Evolutionary conservation across 495 filamentous ascomycete species (phyloP).

Genomic region (Lasiosphaeris hirsuta): DNA sequence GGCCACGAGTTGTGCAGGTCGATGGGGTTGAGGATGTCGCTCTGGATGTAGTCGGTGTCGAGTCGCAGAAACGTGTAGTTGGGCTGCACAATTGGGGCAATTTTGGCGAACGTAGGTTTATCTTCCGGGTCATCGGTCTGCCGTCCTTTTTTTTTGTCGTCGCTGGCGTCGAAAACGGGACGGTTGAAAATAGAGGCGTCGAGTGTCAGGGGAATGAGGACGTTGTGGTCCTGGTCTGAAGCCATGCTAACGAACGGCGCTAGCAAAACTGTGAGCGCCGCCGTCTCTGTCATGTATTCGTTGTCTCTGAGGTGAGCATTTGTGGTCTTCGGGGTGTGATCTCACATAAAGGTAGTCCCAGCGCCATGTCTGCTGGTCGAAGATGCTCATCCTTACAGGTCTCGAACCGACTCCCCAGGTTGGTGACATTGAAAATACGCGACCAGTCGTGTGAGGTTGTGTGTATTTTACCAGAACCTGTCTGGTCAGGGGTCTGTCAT

Average conservation of each 20-base stretch:
- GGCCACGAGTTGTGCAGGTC: slow-evolving; percentile 44
- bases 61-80: slow-evolving; percentile 52
- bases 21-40: slow-evolving; percentile 41
- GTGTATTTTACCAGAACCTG: no score
- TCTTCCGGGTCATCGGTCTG: background rate
- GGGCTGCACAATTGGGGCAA: slow-evolving; percentile 53
- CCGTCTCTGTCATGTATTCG: background rate
- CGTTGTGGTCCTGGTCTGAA: background rate
- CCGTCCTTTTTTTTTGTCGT: background rate
- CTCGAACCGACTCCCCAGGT: no score
- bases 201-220: slow-evolving; percentile 36
- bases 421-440: no score
- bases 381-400: no score
- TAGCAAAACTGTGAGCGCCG: background rate
- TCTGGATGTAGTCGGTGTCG: slow-evolving; percentile 31
- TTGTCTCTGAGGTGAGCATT: no score
- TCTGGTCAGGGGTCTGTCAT: no score
- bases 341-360: no score
- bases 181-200: slow-evolving; percentile 45
- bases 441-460: no score
- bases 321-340: no score
- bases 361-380: no score
- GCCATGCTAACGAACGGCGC: background rate
- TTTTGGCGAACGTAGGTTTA: slow-evolving; percentile 25
- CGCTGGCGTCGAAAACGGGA: slow-evolving; percentile 17